phyloP scores from a whole-genome alignment of 2,329 filamentous ascomycete species.

The Cladophialophora bantiana region DNA sequence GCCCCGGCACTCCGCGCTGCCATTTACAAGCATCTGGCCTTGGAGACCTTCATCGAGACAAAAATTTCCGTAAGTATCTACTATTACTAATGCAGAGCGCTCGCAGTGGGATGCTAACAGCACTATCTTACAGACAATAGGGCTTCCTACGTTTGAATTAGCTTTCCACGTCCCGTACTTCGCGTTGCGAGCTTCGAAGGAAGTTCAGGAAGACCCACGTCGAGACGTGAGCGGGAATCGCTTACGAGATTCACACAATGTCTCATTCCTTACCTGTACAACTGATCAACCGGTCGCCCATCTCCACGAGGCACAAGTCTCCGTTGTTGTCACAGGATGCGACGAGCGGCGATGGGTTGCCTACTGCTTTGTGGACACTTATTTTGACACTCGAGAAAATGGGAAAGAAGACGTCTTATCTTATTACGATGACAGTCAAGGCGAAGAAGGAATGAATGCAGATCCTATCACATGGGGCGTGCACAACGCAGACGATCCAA shows the following conservation, averaged over 20 bases:
- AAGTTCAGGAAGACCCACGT: neutral
- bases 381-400: neutral
- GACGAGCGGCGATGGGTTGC: conserved; percentile 16
- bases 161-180: conserved; percentile 11
- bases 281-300: neutral
- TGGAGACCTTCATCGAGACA: neutral
- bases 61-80: too few relatives aligned
- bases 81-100: too few relatives aligned
- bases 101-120: too few relatives aligned
- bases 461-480: neutral
- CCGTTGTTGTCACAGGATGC: conserved; percentile 8
- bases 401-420: neutral
- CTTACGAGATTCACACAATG: neutral
- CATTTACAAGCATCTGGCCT: neutral
- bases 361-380: conserved; percentile 15
- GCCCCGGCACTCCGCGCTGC: neutral
- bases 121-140: too few relatives aligned
- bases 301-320: conserved; percentile 16
- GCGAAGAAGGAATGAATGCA: neutral
- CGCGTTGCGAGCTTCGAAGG: conserved; percentile 4
- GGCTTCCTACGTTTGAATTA: neutral
- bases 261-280: conserved; percentile 5
- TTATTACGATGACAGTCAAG: neutral
- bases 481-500: neutral
- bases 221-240: neutral